Percentiles rank a stretch among this genome's conserved stretches.
Conservation (phyloP, 495 filamentous ascomycete genomes). For the Talaromyces nanjingensis region DNA sequence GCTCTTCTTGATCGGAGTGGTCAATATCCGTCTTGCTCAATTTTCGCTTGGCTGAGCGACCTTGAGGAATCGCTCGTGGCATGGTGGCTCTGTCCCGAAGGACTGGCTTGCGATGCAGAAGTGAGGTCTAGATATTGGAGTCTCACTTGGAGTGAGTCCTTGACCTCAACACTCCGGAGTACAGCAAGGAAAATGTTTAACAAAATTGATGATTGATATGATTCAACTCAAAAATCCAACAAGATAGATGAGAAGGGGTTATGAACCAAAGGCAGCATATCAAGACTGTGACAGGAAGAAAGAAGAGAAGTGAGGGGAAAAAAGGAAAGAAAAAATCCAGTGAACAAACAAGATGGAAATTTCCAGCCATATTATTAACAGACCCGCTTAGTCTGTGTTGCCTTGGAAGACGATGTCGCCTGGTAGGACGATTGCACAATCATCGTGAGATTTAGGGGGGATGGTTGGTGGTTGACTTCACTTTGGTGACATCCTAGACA, state of each 20-base stretch:
- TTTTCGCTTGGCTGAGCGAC: not conserved
- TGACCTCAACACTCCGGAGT: not conserved
- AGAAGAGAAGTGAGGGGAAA: not conserved
- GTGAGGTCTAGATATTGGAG: not conserved
- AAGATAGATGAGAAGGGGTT: not conserved
- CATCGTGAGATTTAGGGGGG: not conserved
- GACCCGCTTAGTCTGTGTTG: not conserved
- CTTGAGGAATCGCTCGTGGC: not conserved
- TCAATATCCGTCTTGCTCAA: not conserved
- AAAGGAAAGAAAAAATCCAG: not conserved
- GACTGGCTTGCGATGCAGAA: not conserved
- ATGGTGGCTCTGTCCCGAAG: not conserved
- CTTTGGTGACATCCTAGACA: not conserved
- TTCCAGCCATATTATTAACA: not conserved
- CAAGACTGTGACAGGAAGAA: not conserved
- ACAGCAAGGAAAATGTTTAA: not conserved
- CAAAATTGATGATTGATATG: not conserved
- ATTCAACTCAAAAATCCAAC: not conserved
- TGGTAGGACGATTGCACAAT: not conserved
- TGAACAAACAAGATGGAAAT: not conserved
- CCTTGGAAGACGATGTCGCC: not conserved
- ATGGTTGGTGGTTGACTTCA: not conserved
- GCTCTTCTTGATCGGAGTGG: not conserved
- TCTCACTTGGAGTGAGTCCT: not conserved
- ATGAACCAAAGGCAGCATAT: not conserved